Evolutionary conservation across 441 rosid genomes (phyloP).

Genomic region (Euphorbia schlechtendalii): DNA sequence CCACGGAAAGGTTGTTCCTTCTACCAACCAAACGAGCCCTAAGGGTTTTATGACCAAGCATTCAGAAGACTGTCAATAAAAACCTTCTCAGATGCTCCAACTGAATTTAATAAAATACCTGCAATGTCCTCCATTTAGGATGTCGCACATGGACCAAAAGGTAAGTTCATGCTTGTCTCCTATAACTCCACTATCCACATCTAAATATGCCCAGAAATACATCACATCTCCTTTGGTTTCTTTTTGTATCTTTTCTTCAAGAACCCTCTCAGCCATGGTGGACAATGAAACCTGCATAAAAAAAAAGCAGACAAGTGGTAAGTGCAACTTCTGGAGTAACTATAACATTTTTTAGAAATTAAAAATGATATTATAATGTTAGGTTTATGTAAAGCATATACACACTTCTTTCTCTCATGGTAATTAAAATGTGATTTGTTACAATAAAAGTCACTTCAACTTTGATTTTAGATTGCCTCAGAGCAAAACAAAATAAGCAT

Average conservation of each 20-base stretch:
- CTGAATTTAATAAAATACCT: slow-evolving; percentile 38
- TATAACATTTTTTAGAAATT: not conserved
- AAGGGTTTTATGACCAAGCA: not conserved
- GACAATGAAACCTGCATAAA: slow-evolving; percentile 77
- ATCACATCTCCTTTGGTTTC: slow-evolving; percentile 67
- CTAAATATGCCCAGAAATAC: slow-evolving; percentile 83
- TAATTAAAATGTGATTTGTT: not conserved
- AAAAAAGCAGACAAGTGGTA: slow-evolving; percentile 11
- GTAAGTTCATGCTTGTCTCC: slow-evolving; percentile 47
- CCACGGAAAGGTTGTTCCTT: too few relatives aligned
- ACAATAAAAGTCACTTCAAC: not conserved
- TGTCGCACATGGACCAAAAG: slow-evolving; percentile 96
- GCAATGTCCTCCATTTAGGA: slow-evolving; percentile 89
- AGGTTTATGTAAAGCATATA: not conserved
- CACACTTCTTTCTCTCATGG: not conserved
- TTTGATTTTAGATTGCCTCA: not conserved
- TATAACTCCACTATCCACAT: slow-evolving; percentile 45
- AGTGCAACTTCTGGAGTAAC: not conserved
- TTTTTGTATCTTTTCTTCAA: slow-evolving; percentile 57
- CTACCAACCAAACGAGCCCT: too few relatives aligned
- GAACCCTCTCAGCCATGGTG: slow-evolving; percentile 58
- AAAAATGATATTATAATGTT: not conserved
- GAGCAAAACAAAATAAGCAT: not conserved
- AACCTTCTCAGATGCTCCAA: not conserved
- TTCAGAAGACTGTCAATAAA: too few relatives aligned